Percentiles rank a stretch among this genome's conserved stretches.
Evolutionary conservation across 1,139 yeast species (phyloP).

Genomic region (Sugiyamaella novakii): DNA sequence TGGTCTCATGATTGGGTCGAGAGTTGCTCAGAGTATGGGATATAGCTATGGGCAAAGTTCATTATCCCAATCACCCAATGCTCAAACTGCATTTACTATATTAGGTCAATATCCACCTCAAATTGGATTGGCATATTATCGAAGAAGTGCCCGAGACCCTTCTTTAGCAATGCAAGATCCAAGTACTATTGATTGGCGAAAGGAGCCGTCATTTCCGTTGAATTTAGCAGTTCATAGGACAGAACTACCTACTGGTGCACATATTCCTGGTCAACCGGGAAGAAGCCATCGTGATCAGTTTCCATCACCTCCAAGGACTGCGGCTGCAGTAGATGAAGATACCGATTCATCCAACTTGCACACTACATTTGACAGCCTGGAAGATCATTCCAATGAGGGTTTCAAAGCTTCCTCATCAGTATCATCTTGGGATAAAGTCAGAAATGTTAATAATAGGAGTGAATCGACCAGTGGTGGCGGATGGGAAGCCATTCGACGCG

Average conservation of each 20-base stretch:
- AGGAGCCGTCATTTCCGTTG: slow-evolving; percentile 36
- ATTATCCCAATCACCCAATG: slow-evolving; percentile 25
- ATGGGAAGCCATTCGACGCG: slow-evolving; percentile 15
- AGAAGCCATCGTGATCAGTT: slow-evolving; percentile 10
- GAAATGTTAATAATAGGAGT: slow-evolving; percentile 15
- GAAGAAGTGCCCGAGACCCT: slow-evolving; percentile 31
- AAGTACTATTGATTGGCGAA: slow-evolving; percentile 35
- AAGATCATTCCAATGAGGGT: neutral
- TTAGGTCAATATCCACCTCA: slow-evolving; percentile 36
- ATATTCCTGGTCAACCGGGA: slow-evolving; percentile 11
- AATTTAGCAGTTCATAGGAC: slow-evolving; percentile 30
- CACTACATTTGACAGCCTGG: neutral
- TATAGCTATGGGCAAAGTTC: slow-evolving; percentile 23
- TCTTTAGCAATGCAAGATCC: slow-evolving; percentile 37
- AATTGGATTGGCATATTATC: slow-evolving; percentile 36
- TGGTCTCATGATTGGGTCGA: slow-evolving; percentile 29
- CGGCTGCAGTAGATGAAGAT: neutral
- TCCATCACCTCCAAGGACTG: neutral
- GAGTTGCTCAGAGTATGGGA: slow-evolving; percentile 27
- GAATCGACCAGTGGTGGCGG: slow-evolving; percentile 2
- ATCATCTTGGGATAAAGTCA: slow-evolving; percentile 27
- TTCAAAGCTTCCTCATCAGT: neutral
- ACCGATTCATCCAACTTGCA: neutral
- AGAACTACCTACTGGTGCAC: slow-evolving; percentile 6
- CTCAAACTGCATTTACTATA: slow-evolving; percentile 29